Evolutionary conservation across 768 basidiomycete genomes (phyloP).

Genomic region (Phanerochaete carnosa): DNA sequence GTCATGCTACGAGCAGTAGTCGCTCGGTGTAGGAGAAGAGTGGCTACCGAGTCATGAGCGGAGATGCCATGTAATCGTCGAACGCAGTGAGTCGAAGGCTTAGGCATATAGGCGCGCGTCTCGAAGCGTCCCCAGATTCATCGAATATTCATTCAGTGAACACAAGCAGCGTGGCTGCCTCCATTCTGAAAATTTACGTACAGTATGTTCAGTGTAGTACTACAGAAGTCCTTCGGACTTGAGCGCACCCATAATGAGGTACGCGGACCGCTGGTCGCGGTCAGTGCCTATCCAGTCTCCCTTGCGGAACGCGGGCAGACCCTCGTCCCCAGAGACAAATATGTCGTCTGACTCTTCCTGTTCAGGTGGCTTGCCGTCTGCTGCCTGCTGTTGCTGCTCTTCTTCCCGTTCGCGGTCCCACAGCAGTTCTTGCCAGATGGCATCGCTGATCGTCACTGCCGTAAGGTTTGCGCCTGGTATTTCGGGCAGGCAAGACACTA

Average conservation of each 20-base stretch:
- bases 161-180: no score
- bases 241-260: conserved; percentile 73
- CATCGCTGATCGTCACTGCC: conserved; percentile 73
- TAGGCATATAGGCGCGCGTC: not conserved
- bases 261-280: conserved; percentile 76
- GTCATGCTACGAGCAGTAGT: conserved; percentile 12
- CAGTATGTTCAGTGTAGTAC: not conserved
- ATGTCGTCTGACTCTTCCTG: conserved; percentile 29
- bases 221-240: conserved; percentile 67
- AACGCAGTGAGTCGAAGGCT: not conserved
- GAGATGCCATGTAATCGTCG: not conserved
- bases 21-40: conserved; percentile 6
- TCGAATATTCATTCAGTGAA: no score
- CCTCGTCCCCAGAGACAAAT: conserved; percentile 60
- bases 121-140: not conserved
- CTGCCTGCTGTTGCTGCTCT: conserved; percentile 20
- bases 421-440: conserved; percentile 78
- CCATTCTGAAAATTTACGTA: not conserved
- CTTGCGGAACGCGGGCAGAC: conserved; percentile 41
- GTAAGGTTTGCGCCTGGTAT: conserved; percentile 70
- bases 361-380: conserved; percentile 4
- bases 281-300: conserved; percentile 80
- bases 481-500: conserved; percentile 73
- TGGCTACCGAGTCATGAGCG: conserved; percentile 10
- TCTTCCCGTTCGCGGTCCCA: conserved; percentile 72